Evolutionary conservation across 768 basidiomycete species (phyloP).

Genomic region (Suillus spraguei): DNA sequence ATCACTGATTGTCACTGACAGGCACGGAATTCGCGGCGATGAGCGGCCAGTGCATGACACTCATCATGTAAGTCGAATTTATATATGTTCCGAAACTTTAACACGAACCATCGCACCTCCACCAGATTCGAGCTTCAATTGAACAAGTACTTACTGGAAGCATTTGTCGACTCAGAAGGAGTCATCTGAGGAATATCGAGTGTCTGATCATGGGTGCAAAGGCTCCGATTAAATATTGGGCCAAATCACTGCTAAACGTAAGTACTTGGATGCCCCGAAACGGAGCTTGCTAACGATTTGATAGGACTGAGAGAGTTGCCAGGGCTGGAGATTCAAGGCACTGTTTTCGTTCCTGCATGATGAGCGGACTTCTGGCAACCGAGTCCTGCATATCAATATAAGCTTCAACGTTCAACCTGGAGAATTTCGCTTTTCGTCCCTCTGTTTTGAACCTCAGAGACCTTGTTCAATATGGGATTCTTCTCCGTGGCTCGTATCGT

Average conservation of each 20-base stretch:
- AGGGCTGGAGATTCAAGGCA: neutral
- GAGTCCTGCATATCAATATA: neutral
- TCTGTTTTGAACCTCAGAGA: neutral
- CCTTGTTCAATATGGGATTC: constrained; percentile 10
- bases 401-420: neutral
- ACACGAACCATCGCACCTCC: neutral
- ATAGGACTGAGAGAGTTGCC: neutral
- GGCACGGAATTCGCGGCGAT: neutral
- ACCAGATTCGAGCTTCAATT: neutral
- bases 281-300: neutral
- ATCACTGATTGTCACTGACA: neutral
- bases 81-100: neutral
- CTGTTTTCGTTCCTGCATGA: neutral
- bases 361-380: neutral
- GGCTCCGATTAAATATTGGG: neutral
- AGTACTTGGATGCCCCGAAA: neutral
- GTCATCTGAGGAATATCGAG: neutral
- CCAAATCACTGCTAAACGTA: neutral
- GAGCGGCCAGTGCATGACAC: neutral
- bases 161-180: neutral
- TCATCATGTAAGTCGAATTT: neutral
- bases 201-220: neutral
- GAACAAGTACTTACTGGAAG: neutral
- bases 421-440: neutral
- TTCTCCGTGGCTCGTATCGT: constrained; percentile 19